A percentile compares a stretch with the other conserved stretches of the same genome.
Conservation (phyloP, 1,139 yeast species). For the Pneumocystis murina region DNA sequence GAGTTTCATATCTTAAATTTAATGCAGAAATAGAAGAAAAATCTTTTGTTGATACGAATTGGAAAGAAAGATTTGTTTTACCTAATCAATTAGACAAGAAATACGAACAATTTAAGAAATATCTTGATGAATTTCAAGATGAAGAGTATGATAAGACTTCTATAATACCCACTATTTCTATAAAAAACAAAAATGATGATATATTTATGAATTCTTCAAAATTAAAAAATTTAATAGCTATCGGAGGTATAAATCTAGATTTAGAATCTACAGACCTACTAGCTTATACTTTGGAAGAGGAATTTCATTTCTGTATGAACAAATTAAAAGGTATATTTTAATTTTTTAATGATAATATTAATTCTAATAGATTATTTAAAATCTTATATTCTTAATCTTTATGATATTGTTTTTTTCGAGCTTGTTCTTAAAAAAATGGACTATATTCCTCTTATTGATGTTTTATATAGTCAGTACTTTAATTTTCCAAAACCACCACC, state of each 20-base stretch:
- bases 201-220: neutral
- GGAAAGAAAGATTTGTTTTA: conserved; percentile 14
- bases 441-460: neutral
- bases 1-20: conserved; percentile 46
- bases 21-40: conserved; percentile 28
- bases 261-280: neutral
- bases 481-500: conserved; percentile 61
- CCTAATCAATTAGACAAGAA: conserved; percentile 1
- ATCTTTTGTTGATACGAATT: conserved; percentile 17
- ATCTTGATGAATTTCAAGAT: neutral
- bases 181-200: neutral
- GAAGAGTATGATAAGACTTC: neutral
- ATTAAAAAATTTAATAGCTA: neutral
- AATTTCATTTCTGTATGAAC: neutral
- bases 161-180: neutral
- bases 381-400: neutral
- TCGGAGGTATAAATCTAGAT: neutral
- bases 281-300: neutral
- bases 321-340: neutral
- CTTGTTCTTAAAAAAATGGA: neutral
- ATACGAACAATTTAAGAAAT: neutral
- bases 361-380: neutral
- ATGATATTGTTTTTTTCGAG: neutral
- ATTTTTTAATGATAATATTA: neutral
- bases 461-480: conserved; percentile 30